A percentile compares a stretch with the other conserved stretches of the same genome.
Conservation (phyloP, 805 yeast genomes). For the Saccharomycopsis sp. region DNA sequence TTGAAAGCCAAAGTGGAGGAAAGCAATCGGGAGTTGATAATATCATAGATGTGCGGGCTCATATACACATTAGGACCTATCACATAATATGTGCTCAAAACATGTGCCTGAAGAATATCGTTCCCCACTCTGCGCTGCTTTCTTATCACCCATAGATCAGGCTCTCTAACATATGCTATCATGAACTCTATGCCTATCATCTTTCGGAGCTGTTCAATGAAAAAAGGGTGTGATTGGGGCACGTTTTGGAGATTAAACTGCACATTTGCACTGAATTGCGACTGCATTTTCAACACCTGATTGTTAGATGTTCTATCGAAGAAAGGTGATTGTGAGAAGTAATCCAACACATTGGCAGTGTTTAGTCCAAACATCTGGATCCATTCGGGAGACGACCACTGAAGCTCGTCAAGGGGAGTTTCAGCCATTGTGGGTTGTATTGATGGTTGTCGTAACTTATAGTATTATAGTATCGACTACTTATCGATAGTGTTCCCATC, state of each 20-base stretch:
- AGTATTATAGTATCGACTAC: no score
- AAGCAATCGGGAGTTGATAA: constrained; percentile 64
- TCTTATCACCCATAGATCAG: constrained; percentile 86
- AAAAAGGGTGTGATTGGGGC: constrained; percentile 31
- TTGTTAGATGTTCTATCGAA: constrained; percentile 91
- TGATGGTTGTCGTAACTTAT: not conserved
- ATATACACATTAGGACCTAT: constrained; percentile 90
- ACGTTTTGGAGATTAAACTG: constrained; percentile 26
- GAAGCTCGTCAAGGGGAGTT: constrained; percentile 71
- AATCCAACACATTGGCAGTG: constrained; percentile 86
- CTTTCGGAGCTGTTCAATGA: constrained; percentile 56
- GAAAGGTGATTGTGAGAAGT: constrained; percentile 90
- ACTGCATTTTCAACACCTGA: constrained; percentile 92
- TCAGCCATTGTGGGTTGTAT: constrained; percentile 10
- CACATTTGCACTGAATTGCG: constrained; percentile 60
- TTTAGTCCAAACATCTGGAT: constrained; percentile 82
- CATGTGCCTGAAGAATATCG: not conserved
- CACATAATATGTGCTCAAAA: constrained; percentile 75
- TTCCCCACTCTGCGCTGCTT: constrained; percentile 55
- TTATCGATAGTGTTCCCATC: no score
- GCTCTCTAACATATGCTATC: constrained; percentile 69
- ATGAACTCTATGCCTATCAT: constrained; percentile 86
- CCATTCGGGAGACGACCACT: constrained; percentile 98
- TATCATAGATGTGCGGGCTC: constrained; percentile 72
- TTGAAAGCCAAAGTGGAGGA: constrained; percentile 34